These are phyloP conservation scores for bread wheat (Triticum aestivum) DNA, from an alignment of 176 grass and related monocot species.

Conservation along the genomic window IWGSC_CS_RefSeq_v2.1 NC_057803.1:464537798-464538297, in stretches of 20 bases:
- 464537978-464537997: not conserved
- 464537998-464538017: not conserved
- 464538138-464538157: not conserved
- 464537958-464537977: not conserved
- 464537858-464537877: slow-evolving; percentile 9
- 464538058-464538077: not conserved
- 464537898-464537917: not conserved
- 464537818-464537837: not conserved
- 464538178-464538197: not conserved
- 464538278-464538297: slow-evolving; percentile 81
- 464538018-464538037: not conserved
- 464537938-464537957: slow-evolving; percentile 1
- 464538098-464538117: slow-evolving; percentile 9
- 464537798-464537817: not conserved
- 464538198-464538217: not conserved
- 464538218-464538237: not conserved
- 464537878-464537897: not conserved
- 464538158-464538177: slow-evolving; percentile 15
- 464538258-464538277: slow-evolving; percentile 88
- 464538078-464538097: not conserved
- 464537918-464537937: not conserved
- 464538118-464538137: not conserved
- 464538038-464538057: not conserved
- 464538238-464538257: slow-evolving; percentile 46
- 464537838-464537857: not conserved